These are phyloP conservation scores for Suillus sp. DNA, from an alignment of 768 basidiomycete species.

Conservation along the genomic window DNA sequence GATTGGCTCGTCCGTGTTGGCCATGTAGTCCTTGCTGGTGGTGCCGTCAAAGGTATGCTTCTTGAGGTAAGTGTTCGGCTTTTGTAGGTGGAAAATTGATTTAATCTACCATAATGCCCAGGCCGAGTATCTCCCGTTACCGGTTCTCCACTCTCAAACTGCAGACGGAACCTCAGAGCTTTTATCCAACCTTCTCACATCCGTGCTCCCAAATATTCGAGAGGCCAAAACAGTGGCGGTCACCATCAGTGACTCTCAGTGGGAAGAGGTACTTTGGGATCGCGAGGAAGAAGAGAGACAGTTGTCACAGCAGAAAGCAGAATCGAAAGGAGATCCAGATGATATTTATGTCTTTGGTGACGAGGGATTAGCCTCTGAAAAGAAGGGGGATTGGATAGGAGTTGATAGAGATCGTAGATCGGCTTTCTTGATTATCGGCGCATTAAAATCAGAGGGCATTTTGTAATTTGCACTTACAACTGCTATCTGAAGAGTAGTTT, in stretches of 20 bases:
- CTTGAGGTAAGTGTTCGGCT: constrained; percentile 57
- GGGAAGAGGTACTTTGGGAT: constrained; percentile 82
- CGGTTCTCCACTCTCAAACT: constrained; percentile 62
- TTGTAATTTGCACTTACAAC: constrained; percentile 35
- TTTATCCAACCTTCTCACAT: constrained; percentile 72
- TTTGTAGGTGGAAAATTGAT: neutral
- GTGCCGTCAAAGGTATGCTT: constrained; percentile 80
- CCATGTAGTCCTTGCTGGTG: constrained; percentile 75
- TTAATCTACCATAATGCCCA: constrained; percentile 26
- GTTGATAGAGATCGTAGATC: constrained; percentile 78
- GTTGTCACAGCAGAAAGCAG: constrained; percentile 24
- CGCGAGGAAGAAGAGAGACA: constrained; percentile 59
- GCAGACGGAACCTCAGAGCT: constrained; percentile 73
- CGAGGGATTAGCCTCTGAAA: constrained; percentile 50
- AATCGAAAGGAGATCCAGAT: constrained; percentile 35
- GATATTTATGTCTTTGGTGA: constrained; percentile 66
- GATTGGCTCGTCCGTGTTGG: constrained; percentile 84
- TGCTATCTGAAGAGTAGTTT: constrained; percentile 15
- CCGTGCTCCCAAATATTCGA: constrained; percentile 70
- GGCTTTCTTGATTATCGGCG: constrained; percentile 78
- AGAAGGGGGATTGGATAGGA: constrained; percentile 72
- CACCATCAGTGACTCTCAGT: constrained; percentile 74
- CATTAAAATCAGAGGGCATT: constrained; percentile 71
- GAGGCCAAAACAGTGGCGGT: constrained; percentile 79
- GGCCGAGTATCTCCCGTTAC: constrained; percentile 84